A percentile compares a stretch with the other conserved stretches of the same genome.
Conservation (phyloP, 2,329 filamentous ascomycete species). For the Pezicula carpinea region DNA sequence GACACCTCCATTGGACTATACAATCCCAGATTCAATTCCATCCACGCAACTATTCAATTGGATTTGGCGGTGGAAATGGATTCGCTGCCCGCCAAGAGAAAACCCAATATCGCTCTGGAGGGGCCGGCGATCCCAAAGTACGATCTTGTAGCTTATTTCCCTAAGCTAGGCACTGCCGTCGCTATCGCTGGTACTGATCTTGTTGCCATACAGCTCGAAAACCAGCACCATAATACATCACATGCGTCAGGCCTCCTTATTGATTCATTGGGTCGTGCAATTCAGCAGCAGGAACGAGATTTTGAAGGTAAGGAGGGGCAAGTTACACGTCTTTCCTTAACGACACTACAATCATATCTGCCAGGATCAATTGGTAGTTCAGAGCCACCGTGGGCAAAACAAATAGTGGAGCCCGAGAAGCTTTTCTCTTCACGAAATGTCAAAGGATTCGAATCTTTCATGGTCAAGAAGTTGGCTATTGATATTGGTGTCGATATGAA, state of each 20-base stretch:
- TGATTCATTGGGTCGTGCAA: constrained; percentile 68
- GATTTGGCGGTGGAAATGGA: constrained; percentile 7
- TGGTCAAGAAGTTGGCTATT: constrained; percentile 29
- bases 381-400: constrained; percentile 13
- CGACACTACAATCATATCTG: constrained; percentile 22
- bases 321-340: constrained; percentile 4
- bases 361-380: constrained; percentile 16
- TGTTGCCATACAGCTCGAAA: constrained; percentile 65
- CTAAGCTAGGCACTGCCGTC: constrained; percentile 61
- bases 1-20: constrained; percentile 54
- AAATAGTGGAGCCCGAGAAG: constrained; percentile 28
- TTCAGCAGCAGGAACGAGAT: constrained; percentile 32
- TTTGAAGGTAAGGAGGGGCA: constrained; percentile 6
- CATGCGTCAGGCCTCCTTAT: constrained; percentile 60
- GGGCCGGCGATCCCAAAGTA: constrained; percentile 23
- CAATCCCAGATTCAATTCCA: constrained; percentile 61
- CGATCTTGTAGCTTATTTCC: constrained; percentile 56
- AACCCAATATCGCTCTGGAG: constrained; percentile 5
- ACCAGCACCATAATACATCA: constrained; percentile 52
- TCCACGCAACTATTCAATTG: constrained; percentile 37
- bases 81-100: constrained; percentile 23
- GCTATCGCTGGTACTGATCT: constrained; percentile 60
- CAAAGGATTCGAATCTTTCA: constrained; percentile 34
- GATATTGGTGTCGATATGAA: constrained; percentile 21
- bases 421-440: constrained; percentile 31